Evolutionary conservation across 2,329 filamentous ascomycete genomes (phyloP), one percentile per base, ranked within the genome.

Genomic region (Grosmannia serpens): DNA sequence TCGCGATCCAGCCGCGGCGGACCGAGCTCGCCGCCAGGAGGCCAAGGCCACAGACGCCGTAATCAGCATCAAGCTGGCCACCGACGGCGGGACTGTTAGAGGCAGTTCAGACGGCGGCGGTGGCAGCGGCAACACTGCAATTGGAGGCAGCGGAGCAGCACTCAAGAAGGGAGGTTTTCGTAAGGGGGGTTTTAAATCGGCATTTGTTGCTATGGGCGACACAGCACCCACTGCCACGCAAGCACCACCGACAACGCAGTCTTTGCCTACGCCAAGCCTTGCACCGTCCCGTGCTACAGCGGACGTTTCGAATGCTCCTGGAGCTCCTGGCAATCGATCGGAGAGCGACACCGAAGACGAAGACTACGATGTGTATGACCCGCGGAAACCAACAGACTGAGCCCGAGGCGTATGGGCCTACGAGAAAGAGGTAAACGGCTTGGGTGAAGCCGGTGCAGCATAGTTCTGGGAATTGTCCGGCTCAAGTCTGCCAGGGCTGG

Each of bases 131-230:
- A 73, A 74, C 24, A 33, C 33, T 17, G 11, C 15, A 2, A 26
- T 7, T 11, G 55, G 51, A 2, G 49, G 29, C 9, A 44, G 52
- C 47, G n/a, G 22, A 7, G 3, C 55, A 26, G 35, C 41, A 0
- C 84, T 86, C 64, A 88, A 85, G 67, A 87, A 85, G 66, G 81
- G 81, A 1, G 84, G 84, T 0, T 91, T 91, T 68, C 91, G 91
- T 73, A 94, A 92, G 68, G 85, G 86, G 1, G 89, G 88, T 0
- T 91, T 91, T 70, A 91, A 89, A 72, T 87, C 84, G 65, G 87
- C 87, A 1, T 88, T 91, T 73, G 79, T 80, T 11, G 11, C 33
- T 2, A 38, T 13, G 22, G n/a, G 26, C 17, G 33, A 38, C 20
- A 10, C 29, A 29, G 9, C n/a, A 53, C 20, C 20, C 11, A 10